Conservation (phyloP, 805 yeast genomes). For the Metschnikowia sp. region DNA sequence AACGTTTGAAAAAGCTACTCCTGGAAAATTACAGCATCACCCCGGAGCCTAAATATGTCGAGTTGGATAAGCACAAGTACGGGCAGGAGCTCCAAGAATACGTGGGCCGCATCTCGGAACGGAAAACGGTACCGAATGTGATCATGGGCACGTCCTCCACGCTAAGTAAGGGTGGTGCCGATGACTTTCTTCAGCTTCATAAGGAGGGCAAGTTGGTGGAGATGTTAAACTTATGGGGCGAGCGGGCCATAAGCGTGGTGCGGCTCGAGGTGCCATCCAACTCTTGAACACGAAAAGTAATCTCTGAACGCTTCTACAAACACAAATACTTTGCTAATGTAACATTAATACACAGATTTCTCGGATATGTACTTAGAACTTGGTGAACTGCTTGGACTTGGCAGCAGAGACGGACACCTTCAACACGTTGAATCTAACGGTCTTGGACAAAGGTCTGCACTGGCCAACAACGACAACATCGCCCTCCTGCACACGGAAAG, state of each 20-base stretch:
- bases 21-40: constrained; percentile 59
- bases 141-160: constrained; percentile 15
- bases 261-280: constrained; percentile 59
- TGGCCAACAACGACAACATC: constrained; percentile 99
- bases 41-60: constrained; percentile 74
- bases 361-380: constrained; percentile 62
- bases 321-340: constrained; percentile 15
- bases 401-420: constrained; percentile 83
- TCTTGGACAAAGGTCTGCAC: constrained; percentile 99
- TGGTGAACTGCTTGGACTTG: constrained; percentile 91
- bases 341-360: constrained; percentile 18
- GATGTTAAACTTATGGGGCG: constrained; percentile 61
- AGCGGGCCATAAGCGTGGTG: constrained; percentile 45
- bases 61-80: constrained; percentile 74
- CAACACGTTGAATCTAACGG: constrained; percentile 99
- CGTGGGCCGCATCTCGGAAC: constrained; percentile 39
- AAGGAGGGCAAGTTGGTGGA: constrained; percentile 50
- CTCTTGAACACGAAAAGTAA: constrained; percentile 15
- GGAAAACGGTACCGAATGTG: constrained; percentile 19
- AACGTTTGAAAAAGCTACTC: constrained; percentile 64
- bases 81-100: constrained; percentile 75
- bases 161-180: constrained; percentile 80
- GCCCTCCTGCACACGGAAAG: constrained; percentile 99
- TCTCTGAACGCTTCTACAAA: not conserved
- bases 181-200: constrained; percentile 69